These are phyloP conservation scores for Retiboletus fuscus DNA, from an alignment of 1,284 basidiomycete species.

Conservation along the genomic window DNA sequence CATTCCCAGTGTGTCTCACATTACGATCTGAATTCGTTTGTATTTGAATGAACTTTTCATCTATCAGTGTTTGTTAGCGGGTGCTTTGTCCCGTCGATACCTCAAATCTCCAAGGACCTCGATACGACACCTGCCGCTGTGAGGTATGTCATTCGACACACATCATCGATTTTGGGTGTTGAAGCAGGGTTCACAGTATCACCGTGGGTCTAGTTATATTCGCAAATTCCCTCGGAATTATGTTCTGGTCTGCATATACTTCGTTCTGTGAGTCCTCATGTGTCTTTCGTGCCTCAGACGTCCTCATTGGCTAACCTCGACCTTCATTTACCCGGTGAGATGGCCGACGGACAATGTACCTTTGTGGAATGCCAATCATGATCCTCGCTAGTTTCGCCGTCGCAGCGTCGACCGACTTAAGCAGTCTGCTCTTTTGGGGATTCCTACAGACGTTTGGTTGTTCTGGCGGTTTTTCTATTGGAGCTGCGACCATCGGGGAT, in stretches of 20 bases:
- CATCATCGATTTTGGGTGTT: background rate
- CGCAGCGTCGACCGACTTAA: conserved; percentile 50
- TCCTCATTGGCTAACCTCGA: background rate
- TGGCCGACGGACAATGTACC: conserved; percentile 58
- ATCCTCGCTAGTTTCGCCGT: conserved; percentile 58
- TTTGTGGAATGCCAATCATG: conserved; percentile 60
- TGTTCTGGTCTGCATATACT: conserved; percentile 44
- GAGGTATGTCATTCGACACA: conserved; percentile 48
- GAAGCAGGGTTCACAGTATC: conserved; percentile 32
- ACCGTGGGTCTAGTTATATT: conserved; percentile 43
- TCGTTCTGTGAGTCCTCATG: conserved; percentile 44
- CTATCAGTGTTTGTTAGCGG: conserved; percentile 57
- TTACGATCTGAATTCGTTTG: background rate
- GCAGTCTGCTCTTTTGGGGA: conserved; percentile 57
- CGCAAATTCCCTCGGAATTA: conserved; percentile 35
- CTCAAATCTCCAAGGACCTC: conserved; percentile 57
- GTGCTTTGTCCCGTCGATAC: conserved; percentile 62
- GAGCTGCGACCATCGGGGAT: conserved; percentile 63
- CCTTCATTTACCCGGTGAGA: conserved; percentile 38
- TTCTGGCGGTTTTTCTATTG: conserved; percentile 55
- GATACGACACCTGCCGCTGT: conserved; percentile 52
- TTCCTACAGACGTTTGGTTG: conserved; percentile 61
- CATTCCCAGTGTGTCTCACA: conserved; percentile 38
- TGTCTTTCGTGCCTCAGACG: background rate
- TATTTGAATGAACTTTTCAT: background rate